These are phyloP conservation scores for Globisporangium middletonii DNA, from an alignment of 352 stramenopile species.

Conservation along the genomic window DNA sequence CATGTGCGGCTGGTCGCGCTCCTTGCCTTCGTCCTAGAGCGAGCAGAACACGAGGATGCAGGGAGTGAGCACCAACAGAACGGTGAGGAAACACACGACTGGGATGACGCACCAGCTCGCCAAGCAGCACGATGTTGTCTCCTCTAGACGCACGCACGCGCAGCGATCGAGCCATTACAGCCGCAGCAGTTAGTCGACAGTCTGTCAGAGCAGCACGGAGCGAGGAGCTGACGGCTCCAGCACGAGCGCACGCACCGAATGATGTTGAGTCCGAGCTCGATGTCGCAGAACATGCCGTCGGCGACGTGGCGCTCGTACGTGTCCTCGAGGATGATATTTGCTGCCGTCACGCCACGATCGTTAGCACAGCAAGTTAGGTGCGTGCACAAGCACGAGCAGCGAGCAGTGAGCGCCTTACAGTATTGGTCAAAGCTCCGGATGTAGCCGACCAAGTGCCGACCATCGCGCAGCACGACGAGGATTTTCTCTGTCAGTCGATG, in stretches of 20 bases:
- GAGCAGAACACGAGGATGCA: neutral
- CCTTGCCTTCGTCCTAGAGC: slow-evolving; percentile 68
- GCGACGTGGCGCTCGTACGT: slow-evolving; percentile 90
- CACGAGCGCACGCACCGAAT: slow-evolving; percentile 55
- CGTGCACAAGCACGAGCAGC: neutral
- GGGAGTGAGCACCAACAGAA: neutral
- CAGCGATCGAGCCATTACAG: neutral
- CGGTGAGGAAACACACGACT: neutral
- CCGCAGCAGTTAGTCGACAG: neutral
- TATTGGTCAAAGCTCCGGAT: slow-evolving; percentile 86
- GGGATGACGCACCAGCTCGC: slow-evolving; percentile 50
- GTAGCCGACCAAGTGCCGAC: slow-evolving; percentile 92
- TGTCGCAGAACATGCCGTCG: slow-evolving; percentile 90
- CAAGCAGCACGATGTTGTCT: slow-evolving; percentile 85
- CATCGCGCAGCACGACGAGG: slow-evolving; percentile 93
- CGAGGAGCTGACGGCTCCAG: neutral
- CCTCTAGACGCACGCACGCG: slow-evolving; percentile 27
- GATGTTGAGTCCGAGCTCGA: slow-evolving; percentile 95
- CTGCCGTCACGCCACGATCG: slow-evolving; percentile 19
- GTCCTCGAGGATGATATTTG: slow-evolving; percentile 96
- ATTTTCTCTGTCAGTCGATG: slow-evolving; percentile 59
- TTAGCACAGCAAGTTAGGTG: neutral
- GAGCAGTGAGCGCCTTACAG: slow-evolving; percentile 37
- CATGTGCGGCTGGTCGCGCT: slow-evolving; percentile 78
- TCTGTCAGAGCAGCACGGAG: neutral